Evolutionary conservation across 2,329 filamentous ascomycete species (phyloP).

Genomic region (Alternaria incomplexa): DNA sequence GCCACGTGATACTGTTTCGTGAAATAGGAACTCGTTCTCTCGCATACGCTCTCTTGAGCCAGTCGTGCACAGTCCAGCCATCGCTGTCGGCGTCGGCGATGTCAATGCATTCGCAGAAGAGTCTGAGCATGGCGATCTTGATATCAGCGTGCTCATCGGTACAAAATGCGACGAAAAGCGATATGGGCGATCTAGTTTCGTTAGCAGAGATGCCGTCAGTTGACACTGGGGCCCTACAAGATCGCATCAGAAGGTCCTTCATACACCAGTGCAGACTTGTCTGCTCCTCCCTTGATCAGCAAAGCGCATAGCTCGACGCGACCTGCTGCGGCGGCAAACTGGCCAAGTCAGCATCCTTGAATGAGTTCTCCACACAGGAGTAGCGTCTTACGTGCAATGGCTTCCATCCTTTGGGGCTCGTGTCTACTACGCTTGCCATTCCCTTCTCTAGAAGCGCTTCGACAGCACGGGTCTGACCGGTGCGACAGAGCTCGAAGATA

Average conservation of each 20-base stretch:
- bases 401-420: slow-evolving; percentile 1
- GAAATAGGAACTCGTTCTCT: slow-evolving; percentile 17
- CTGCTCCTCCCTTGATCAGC: slow-evolving; percentile 15
- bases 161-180: slow-evolving; percentile 11
- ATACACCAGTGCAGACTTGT: slow-evolving; percentile 20
- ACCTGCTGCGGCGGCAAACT: slow-evolving; percentile 20
- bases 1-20: slow-evolving; percentile 22
- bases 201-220: background rate
- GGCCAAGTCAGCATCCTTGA: background rate
- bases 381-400: background rate
- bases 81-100: slow-evolving; percentile 11
- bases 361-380: background rate
- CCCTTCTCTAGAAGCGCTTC: slow-evolving; percentile 12
- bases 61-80: slow-evolving; percentile 20
- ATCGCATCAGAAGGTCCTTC: slow-evolving; percentile 16
- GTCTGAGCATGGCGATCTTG: slow-evolving; percentile 20
- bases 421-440: slow-evolving; percentile 19
- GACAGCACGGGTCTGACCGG: slow-evolving; percentile 17
- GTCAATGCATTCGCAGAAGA: slow-evolving; percentile 23
- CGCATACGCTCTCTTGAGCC: slow-evolving; percentile 20
- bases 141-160: slow-evolving; percentile 5
- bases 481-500: slow-evolving; percentile 17
- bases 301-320: slow-evolving; percentile 14
- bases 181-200: slow-evolving; percentile 10
- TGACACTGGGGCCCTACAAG: background rate